These are phyloP conservation scores for Ascochyta lentis DNA, from an alignment of 2,329 filamentous ascomycete genomes.

Conservation along the genomic window DNA sequence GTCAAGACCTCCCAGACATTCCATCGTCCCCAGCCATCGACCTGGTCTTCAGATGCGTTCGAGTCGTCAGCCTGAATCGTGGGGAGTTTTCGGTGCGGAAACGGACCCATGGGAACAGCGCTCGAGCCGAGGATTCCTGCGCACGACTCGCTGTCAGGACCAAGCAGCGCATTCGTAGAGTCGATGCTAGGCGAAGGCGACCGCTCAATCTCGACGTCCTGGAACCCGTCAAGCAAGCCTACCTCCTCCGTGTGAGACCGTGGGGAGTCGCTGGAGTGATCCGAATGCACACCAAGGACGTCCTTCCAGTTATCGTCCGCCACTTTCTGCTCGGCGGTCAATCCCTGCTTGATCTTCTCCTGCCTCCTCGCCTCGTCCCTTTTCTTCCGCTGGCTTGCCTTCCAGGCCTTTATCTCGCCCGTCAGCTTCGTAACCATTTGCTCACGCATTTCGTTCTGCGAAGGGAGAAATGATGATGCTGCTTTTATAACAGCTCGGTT, in stretches of 20 bases:
- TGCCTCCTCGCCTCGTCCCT: not conserved
- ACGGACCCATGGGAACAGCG: conserved; percentile 2
- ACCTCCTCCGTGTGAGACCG: not conserved
- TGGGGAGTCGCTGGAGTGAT: not conserved
- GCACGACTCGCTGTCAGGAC: not conserved
- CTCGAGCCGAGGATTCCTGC: not conserved
- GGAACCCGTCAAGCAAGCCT: not conserved
- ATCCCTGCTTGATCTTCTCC: not conserved
- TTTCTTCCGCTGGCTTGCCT: not conserved
- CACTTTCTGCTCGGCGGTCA: not conserved
- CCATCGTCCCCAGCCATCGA: no score
- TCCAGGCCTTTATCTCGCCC: not conserved
- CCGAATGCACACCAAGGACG: not conserved
- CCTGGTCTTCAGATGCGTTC: not conserved
- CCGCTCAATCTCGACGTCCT: not conserved
- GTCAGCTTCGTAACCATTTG: not conserved
- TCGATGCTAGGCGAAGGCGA: not conserved
- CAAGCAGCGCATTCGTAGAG: not conserved
- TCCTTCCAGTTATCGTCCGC: not conserved
- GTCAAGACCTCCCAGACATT: not conserved
- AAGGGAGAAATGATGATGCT: not conserved
- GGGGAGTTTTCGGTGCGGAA: not conserved
- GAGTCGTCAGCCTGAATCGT: not conserved
- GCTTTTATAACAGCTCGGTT: conserved; percentile 3
- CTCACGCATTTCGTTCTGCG: not conserved